Evolutionary conservation across 2,329 filamentous ascomycete species (phyloP).

Genomic region (Graphilbum ipis-grandicollis): DNA sequence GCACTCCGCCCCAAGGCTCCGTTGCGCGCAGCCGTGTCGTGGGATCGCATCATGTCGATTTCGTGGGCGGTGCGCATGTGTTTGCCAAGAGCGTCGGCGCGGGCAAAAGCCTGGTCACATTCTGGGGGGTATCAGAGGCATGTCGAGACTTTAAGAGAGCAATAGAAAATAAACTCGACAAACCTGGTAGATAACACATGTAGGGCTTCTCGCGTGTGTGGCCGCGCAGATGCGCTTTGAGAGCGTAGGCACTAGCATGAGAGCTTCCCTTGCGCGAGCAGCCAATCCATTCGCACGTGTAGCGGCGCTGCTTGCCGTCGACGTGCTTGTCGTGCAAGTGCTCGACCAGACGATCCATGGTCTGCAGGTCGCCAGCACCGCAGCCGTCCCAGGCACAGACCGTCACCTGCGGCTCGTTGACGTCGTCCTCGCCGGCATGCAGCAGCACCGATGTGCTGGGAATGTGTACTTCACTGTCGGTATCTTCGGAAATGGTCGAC

Average conservation of each 20-base stretch:
- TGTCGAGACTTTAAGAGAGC: no score
- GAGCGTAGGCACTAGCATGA: conserved; percentile 86
- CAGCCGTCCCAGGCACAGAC: conserved; percentile 67
- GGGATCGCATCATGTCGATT: conserved; percentile 77
- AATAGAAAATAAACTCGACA: conserved; percentile 10
- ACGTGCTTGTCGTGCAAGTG: conserved; percentile 91
- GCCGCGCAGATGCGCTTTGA: conserved; percentile 94
- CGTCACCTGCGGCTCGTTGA: conserved; percentile 61
- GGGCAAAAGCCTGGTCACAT: conserved; percentile 91
- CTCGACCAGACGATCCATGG: conserved; percentile 68
- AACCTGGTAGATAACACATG: conserved; percentile 88
- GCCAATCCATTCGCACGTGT: conserved; percentile 94
- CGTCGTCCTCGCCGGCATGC: conserved; percentile 55
- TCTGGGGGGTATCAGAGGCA: conserved; percentile 33
- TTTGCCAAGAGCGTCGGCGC: conserved; percentile 89
- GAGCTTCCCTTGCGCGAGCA: conserved; percentile 76
- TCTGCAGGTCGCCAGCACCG: conserved; percentile 48
- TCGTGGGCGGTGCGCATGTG: conserved; percentile 99
- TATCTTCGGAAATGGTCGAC: conserved; percentile 76
- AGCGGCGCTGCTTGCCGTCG: conserved; percentile 83
- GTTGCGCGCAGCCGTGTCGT: conserved; percentile 56
- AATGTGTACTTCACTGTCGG: conserved; percentile 60
- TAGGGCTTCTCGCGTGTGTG: conserved; percentile 98
- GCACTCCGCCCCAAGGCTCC: no score
- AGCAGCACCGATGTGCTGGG: conserved; percentile 17